Conservation (phyloP, 108 stramenopile genomes). For the Nannochloropsis gaditana region DNA sequence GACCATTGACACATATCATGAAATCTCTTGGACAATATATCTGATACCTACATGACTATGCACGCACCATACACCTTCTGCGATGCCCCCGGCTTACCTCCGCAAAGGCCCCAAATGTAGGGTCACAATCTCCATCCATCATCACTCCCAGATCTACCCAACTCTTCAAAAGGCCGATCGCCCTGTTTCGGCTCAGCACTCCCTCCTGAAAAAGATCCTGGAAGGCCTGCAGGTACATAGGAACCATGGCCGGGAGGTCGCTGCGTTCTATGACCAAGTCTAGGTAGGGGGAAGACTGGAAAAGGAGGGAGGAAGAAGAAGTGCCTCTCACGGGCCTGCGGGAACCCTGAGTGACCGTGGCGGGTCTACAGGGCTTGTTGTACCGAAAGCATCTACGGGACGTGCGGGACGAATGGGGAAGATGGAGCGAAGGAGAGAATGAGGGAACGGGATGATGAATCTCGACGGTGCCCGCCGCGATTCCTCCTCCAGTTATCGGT, state of each 20-base stretch:
- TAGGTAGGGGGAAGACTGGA: not conserved
- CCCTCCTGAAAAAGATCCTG: not conserved
- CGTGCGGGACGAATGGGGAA: not conserved
- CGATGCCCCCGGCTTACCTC: not conserved
- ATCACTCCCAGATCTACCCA: not conserved
- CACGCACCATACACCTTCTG: too few species aligned
- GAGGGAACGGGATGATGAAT: not conserved
- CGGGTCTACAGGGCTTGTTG: too few species aligned
- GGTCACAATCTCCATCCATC: not conserved
- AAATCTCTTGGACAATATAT: too few species aligned
- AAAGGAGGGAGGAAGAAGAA: not conserved
- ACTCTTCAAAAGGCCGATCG: not conserved
- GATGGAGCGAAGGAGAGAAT: not conserved
- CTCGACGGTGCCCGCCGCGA: too few species aligned
- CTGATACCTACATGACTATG: too few species aligned
- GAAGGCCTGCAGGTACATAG: not conserved
- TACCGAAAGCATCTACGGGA: too few species aligned
- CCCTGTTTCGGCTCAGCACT: not conserved
- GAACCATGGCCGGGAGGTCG: slow-evolving; percentile 1
- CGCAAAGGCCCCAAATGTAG: not conserved
- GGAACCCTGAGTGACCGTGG: too few species aligned
- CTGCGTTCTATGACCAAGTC: not conserved
- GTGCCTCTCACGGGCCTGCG: not conserved
- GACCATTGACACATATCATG: too few species aligned
- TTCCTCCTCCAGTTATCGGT: too few species aligned